Percentiles rank a stretch among this genome's conserved stretches.
Evolutionary conservation across 257 asterid genomes (phyloP).

Genomic region (Solanum tarijense): DNA sequence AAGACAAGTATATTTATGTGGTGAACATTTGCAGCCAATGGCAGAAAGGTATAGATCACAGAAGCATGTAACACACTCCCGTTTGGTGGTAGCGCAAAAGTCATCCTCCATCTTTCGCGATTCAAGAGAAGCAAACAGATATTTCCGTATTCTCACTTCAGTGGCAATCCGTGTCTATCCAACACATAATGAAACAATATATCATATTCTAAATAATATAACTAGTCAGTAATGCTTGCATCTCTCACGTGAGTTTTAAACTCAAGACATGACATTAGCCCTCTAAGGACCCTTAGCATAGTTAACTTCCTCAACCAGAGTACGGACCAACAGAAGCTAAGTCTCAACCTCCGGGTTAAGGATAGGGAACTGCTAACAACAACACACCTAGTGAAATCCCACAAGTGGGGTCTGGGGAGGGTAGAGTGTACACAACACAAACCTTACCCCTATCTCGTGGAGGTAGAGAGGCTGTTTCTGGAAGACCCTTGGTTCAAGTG

Average conservation of each 20-base stretch:
- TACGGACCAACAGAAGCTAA: background rate
- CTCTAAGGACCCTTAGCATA: background rate
- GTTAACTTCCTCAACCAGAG: background rate
- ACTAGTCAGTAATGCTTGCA: background rate
- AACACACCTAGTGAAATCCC: background rate
- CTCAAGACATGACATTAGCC: background rate
- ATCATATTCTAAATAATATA: background rate
- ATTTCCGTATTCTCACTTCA: conserved; percentile 41
- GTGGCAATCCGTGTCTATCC: conserved; percentile 39
- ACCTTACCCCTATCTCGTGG: background rate
- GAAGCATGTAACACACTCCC: conserved; percentile 57
- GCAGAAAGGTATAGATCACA: conserved; percentile 66
- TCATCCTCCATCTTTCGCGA: conserved; percentile 27
- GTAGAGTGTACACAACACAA: too few species aligned
- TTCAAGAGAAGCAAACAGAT: conserved; percentile 28
- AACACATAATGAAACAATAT: background rate
- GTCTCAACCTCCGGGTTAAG: background rate
- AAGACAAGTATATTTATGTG: conserved; percentile 43
- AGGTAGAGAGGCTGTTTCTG: background rate
- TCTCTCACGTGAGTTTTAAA: background rate
- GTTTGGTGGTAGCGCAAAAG: conserved; percentile 18
- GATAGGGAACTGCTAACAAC: background rate
- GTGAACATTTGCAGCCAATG: conserved; percentile 56
- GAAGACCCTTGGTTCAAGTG: background rate
- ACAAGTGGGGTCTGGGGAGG: too few species aligned